phyloP scores from a whole-genome alignment of 2,329 filamentous ascomycete genomes.

The Clonostachys sp. region DNA sequence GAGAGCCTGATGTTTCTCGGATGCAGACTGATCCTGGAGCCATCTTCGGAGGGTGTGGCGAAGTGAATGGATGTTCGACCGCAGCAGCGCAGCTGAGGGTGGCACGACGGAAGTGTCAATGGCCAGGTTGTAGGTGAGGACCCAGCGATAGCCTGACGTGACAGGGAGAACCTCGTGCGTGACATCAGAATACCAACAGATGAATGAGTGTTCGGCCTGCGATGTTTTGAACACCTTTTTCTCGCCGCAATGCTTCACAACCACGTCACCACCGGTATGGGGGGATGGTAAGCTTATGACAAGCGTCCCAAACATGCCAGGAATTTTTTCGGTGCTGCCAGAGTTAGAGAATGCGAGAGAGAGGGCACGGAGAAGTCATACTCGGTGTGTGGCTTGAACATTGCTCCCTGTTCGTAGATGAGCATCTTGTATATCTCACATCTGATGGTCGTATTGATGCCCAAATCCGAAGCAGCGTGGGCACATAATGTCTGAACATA shows the following conservation, averaged over 20 bases:
- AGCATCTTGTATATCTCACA: conserved; percentile 40
- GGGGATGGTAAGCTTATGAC: conserved; percentile 40
- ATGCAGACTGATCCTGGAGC: conserved; percentile 7
- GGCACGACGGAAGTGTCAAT: conserved; percentile 3
- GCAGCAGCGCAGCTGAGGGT: not conserved
- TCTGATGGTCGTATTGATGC: conserved; percentile 17
- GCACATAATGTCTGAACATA: conserved; percentile 14
- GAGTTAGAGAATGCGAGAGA: not conserved
- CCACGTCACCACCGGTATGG: conserved; percentile 40
- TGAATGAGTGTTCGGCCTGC: conserved; percentile 8
- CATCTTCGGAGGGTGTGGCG: conserved; percentile 15
- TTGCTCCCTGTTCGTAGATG: conserved; percentile 42
- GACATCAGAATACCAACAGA: conserved; percentile 45
- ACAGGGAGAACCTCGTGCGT: conserved; percentile 44
- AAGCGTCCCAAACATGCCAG: conserved; percentile 45
- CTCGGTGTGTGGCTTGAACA: conserved; percentile 42
- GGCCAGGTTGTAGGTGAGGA: conserved; percentile 47
- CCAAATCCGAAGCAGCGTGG: conserved; percentile 19
- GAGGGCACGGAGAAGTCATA: conserved; percentile 4
- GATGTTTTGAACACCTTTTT: conserved; percentile 22
- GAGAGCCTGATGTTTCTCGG: conserved; percentile 5
- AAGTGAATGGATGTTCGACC: conserved; percentile 4
- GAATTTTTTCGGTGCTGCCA: conserved; percentile 34
- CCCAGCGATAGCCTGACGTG: conserved; percentile 39
- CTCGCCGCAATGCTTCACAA: conserved; percentile 28